A percentile compares a stretch with the other conserved stretches of the same genome.
Conservation (phyloP, 805 yeast genomes). For the Schizosaccharomyces osmophilus region DNA sequence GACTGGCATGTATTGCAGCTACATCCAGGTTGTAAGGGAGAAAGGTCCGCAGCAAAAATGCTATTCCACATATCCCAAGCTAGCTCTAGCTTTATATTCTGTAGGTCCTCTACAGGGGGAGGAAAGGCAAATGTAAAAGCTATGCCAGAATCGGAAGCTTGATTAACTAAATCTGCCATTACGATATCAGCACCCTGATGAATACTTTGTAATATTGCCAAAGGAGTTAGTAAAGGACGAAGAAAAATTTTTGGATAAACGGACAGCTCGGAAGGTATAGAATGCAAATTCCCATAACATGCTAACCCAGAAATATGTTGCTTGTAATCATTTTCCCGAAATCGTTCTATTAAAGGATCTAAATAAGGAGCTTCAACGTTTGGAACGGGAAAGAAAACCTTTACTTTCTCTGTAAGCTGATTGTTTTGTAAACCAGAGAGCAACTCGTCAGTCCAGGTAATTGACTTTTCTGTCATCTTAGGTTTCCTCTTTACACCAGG, state of each 20-base stretch:
- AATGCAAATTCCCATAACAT: slow-evolving; percentile 5
- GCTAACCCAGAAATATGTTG: slow-evolving; percentile 3
- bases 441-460: slow-evolving; percentile 7
- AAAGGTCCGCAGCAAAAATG: slow-evolving; percentile 13
- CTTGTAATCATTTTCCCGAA: background rate
- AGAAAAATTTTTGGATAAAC: slow-evolving; percentile 6
- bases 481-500: slow-evolving; percentile 16
- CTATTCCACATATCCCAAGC: slow-evolving; percentile 15
- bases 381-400: background rate
- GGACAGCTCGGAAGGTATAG: slow-evolving; percentile 5
- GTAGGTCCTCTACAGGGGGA: slow-evolving; percentile 4
- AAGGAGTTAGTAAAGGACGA: slow-evolving; percentile 13
- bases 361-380: background rate
- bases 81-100: slow-evolving; percentile 1
- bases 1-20: slow-evolving; percentile 8
- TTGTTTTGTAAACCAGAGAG: slow-evolving; percentile 7
- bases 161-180: slow-evolving; percentile 12
- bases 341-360: background rate
- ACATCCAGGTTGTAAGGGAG: slow-evolving; percentile 10
- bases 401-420: background rate
- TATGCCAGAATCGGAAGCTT: slow-evolving; percentile 16
- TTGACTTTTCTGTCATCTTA: slow-evolving; percentile 16
- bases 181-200: slow-evolving; percentile 16
- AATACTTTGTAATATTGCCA: slow-evolving; percentile 13
- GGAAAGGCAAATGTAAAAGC: slow-evolving; percentile 14